Conservation (phyloP, 345 rosid genomes). For the Trapa bicornis region DNA sequence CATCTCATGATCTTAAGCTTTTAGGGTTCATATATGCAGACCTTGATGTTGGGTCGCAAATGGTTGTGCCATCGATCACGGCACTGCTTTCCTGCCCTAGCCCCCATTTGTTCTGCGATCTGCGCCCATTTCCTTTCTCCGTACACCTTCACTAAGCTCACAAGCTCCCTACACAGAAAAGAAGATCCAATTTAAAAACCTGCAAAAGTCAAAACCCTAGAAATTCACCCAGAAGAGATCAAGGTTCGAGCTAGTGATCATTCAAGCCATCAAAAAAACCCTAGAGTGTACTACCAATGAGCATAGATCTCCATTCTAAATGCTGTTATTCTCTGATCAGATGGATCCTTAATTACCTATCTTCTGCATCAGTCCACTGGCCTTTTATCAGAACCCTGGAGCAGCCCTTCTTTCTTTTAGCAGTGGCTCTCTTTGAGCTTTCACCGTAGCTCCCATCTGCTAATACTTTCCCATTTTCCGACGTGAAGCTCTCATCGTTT, state of each 20-base stretch:
- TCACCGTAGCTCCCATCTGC: slow-evolving; percentile 10
- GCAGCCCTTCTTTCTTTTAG: slow-evolving; percentile 39
- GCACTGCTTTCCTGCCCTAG: slow-evolving; percentile 94
- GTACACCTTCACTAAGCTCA: slow-evolving; percentile 66
- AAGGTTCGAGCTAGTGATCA: no score
- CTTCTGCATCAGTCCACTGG: slow-evolving; percentile 94
- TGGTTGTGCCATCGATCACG: slow-evolving; percentile 99
- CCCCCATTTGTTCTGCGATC: slow-evolving; percentile 62
- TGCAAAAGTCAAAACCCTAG: no score
- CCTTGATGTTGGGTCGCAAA: slow-evolving; percentile 90
- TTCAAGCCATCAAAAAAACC: no score
- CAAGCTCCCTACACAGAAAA: slow-evolving; percentile 37
- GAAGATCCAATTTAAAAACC: no score
- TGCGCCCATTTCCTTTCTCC: slow-evolving; percentile 87
- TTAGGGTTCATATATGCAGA: background rate
- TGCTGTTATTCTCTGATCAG: no score
- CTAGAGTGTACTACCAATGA: no score
- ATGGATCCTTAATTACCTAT: slow-evolving; percentile 31
- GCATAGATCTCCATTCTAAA: no score
- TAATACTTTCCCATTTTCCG: slow-evolving; percentile 6
- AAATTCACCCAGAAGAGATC: no score
- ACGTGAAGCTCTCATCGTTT: slow-evolving; percentile 12
- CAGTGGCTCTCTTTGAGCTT: slow-evolving; percentile 12
- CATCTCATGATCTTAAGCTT: no score
- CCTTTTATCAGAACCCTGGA: slow-evolving; percentile 63